Evolutionary conservation across 768 basidiomycete genomes (phyloP), one percentile per base, ranked within the genome.

Genomic region (Leccinellum rugosiceps): DNA sequence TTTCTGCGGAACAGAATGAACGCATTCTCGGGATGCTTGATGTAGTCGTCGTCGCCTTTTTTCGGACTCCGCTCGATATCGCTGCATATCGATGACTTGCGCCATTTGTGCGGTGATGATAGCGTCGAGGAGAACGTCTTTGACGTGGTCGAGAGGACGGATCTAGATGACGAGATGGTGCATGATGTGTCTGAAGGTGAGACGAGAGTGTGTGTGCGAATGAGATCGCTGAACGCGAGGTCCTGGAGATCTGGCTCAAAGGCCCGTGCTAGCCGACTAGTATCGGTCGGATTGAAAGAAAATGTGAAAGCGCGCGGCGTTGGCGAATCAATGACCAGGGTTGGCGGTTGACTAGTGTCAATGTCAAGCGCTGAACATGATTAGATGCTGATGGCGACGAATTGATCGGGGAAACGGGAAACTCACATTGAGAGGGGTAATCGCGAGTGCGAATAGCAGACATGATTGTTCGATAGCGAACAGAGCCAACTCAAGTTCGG

Each of bases 1-100:
- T 87, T 84, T 63, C 88, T 81, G 54, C 89, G 83, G 81, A 91
- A 91, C 54, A 91, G 80, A 68, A 91, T 91, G 77, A 90, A 91
- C 6, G 89, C 89, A 66, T 91, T 90, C 74, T 89, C 87, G 3
- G 88, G 89, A 45, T 89, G 84, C 72, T 90, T 90, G 76, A 91
- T 83, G 67, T 91, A 91, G 72, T 88, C 87, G 50, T 87, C 87
- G 72, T 90, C 88, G 65, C 89, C 88, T 76, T 86, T 79, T 70
- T 76, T 78, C 9, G 78, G 71, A 55, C 73, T 63, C 62, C 82
- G 82, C 59, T 85, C 84, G 67, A 74, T 65, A 53, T 69, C 75
- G 70, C 77, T 77, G 66, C 70, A 77, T 65, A 73, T 73, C 53
- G 75, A 78, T 46, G 78, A 77, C 54, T 82, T 84, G 69, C 81